Conservation (phyloP, 345 rosid genomes). For the Gossypium rotundifolium region DNA sequence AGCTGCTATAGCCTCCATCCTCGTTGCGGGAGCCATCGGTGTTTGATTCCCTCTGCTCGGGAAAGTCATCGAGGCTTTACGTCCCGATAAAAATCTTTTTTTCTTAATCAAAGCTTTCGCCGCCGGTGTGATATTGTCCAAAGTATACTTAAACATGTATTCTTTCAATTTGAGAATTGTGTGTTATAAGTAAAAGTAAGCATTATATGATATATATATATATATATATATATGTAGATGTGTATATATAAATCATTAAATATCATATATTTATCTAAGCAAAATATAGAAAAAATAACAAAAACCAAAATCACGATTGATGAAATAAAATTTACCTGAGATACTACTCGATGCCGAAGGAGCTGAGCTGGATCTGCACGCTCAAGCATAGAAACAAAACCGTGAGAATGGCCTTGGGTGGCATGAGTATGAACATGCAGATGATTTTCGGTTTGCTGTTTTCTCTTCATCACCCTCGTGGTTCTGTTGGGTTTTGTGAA, state of each 20-base stretch:
- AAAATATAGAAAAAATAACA: background rate
- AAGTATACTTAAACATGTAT: no score
- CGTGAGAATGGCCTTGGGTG: constrained; percentile 38
- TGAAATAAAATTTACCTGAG: constrained; percentile 24
- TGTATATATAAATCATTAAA: no score
- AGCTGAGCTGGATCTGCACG: constrained; percentile 19
- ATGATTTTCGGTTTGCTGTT: constrained; percentile 26
- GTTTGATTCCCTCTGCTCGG: constrained; percentile 45
- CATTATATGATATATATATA: no score
- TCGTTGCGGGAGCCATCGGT: constrained; percentile 41
- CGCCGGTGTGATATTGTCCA: constrained; percentile 46
- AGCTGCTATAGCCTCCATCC: constrained; percentile 39
- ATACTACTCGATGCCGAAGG: constrained; percentile 42
- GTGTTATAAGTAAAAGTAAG: no score
- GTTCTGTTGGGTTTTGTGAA: background rate
- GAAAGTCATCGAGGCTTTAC: constrained; percentile 28
- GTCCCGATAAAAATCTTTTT: constrained; percentile 49
- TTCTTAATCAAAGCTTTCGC: constrained; percentile 46
- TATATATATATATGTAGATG: no score
- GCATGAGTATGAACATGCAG: constrained; percentile 28
- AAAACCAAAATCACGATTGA: no score
- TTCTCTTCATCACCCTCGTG: background rate
- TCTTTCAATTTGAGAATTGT: no score
- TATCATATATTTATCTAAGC: no score
- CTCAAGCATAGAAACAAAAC: constrained; percentile 1